Evolutionary conservation across 768 basidiomycete genomes (phyloP).

Genomic region (Termitomyces sp.): DNA sequence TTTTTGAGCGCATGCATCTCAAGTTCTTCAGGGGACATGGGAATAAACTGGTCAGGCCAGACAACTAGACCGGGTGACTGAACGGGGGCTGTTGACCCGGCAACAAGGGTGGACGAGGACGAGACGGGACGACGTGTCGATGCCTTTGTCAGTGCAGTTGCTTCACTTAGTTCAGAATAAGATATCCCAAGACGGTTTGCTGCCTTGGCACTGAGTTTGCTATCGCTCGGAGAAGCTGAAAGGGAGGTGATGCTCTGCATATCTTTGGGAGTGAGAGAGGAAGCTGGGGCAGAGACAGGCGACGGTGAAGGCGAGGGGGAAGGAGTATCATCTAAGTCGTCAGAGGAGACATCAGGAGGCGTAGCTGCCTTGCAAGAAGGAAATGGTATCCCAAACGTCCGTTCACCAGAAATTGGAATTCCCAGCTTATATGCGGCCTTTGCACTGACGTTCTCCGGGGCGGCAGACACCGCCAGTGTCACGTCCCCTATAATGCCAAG

Average conservation of each 20-base stretch:
- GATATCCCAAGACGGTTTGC: conserved; percentile 35
- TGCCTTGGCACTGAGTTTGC: conserved; percentile 30
- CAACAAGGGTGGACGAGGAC: conserved; percentile 14
- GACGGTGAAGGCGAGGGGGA: neutral
- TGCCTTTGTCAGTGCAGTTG: conserved; percentile 20
- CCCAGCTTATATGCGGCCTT: conserved; percentile 36
- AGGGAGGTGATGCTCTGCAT: neutral
- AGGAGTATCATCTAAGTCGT: neutral
- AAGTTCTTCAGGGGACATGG: conserved; percentile 50
- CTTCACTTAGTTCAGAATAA: conserved; percentile 23
- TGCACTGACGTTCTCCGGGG: conserved; percentile 23
- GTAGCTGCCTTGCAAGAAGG: neutral
- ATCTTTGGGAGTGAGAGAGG: neutral
- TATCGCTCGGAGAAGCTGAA: conserved; percentile 3
- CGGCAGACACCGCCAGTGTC: conserved; percentile 8
- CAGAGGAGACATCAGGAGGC: neutral
- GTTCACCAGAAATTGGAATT: conserved; percentile 14
- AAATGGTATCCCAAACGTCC: neutral
- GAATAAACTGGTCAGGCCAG: conserved; percentile 53
- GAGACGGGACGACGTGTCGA: conserved; percentile 16
- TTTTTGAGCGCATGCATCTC: conserved; percentile 75
- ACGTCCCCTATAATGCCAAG: conserved; percentile 20
- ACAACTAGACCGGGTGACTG: conserved; percentile 64
- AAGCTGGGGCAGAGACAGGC: neutral
- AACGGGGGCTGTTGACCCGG: conserved; percentile 15